Evolutionary conservation across 1,139 yeast species (phyloP), one percentile per base, ranked within the genome.

Genomic region (Ashbya aceris): DNA sequence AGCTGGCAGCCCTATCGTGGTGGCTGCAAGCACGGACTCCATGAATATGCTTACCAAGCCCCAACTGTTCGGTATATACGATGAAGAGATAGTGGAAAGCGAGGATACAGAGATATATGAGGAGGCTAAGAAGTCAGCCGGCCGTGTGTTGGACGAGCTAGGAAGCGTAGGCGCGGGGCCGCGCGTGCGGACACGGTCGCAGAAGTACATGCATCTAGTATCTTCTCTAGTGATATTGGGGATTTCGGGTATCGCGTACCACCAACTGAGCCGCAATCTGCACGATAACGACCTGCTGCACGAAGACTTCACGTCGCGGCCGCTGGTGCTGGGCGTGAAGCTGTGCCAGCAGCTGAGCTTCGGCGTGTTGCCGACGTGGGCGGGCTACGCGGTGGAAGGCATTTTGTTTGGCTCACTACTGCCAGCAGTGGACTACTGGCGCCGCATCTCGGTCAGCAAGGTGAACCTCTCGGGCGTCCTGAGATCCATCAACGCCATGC

Each of bases 401-500:
- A 58, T 81, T 28, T 49, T 76, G 10, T 70, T 83, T 64, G 89
- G 93, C 7, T 55, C 71, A 10, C 54, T 78, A 30, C 73, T 80
- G 38, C 91, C 94, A 8, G 44, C 77, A 1, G 62, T 80, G 53
- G 93, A 83, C 57, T 57, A 58, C 33, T 31, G 54, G 12, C 42
- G 52, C 20, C 41, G 49, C 33, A 44, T 49, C 36, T 45, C 45
- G 31, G 36, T 40, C 29, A 42, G 45, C 37, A 43, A 50, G 40
- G 67, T 67, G 39, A 64, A 69, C 58, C 55, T 67, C 7, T 61
- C 74, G 8, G 34, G 40, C 6, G 64, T 77, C 30, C 59, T 77
- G 46, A 73, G 95, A 48, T 74, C 84, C 32, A 68, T 76, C 40
- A 79, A 85, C 39, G 87, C 94, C 7, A 77, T 87, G 53, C 65